Conservation (phyloP, 352 stramenopile genomes). For the Pythium brassicae region DNA sequence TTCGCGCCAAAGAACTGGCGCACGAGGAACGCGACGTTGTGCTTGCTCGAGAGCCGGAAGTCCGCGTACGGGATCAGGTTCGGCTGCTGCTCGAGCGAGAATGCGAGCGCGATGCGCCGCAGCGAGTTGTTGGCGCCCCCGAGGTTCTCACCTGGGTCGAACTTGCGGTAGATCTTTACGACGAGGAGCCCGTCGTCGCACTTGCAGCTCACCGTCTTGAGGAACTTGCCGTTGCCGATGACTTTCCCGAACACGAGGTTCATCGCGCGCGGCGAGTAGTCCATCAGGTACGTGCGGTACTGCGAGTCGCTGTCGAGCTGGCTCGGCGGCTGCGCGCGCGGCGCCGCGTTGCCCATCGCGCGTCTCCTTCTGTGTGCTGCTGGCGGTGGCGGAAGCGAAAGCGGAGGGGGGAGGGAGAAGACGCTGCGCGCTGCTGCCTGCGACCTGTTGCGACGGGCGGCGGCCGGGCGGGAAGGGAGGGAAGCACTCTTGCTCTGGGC, state of each 20-base stretch:
- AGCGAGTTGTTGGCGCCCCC: constrained; percentile 50
- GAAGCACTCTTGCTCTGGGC: too few species aligned
- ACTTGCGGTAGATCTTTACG: constrained; percentile 88
- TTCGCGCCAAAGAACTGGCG: constrained; percentile 96
- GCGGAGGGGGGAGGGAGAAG: too few species aligned
- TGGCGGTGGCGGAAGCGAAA: neutral
- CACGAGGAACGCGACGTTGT: constrained; percentile 91
- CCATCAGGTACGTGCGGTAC: constrained; percentile 86
- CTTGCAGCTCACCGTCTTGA: constrained; percentile 88
- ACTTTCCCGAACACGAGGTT: constrained; percentile 84
- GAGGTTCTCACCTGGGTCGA: constrained; percentile 68
- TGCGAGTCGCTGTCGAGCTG: constrained; percentile 81
- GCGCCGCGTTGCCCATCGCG: constrained; percentile 78
- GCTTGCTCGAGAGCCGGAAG: constrained; percentile 73
- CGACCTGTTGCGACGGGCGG: too few species aligned
- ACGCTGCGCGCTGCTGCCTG: too few species aligned
- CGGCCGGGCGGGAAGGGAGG: too few species aligned
- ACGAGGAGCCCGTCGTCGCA: constrained; percentile 80
- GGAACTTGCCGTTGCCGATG: constrained; percentile 88
- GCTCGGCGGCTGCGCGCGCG: constrained; percentile 69
- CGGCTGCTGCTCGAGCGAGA: constrained; percentile 65
- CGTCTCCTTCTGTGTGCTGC: neutral
- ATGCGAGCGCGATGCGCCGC: constrained; percentile 42
- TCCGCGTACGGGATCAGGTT: constrained; percentile 84
- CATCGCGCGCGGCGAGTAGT: constrained; percentile 78